phyloP scores from a whole-genome alignment of 2,329 filamentous ascomycete species.

The Xylariaceae sp. region DNA sequence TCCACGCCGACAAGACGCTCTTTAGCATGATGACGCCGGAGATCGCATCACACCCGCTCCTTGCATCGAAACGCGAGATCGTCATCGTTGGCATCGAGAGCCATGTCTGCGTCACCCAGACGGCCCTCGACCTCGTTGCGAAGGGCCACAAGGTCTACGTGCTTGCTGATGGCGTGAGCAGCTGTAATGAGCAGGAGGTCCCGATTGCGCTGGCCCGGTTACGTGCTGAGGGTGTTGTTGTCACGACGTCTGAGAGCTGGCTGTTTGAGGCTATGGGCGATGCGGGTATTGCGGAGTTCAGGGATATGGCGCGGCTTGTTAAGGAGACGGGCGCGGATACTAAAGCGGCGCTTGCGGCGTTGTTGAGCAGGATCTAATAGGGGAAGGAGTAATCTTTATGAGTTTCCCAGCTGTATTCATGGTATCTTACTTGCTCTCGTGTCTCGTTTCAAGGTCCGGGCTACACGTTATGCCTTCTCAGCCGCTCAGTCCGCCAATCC shows the following conservation, averaged over 20 bases:
- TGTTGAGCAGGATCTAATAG: slow-evolving; percentile 56
- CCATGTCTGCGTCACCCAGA: slow-evolving; percentile 94
- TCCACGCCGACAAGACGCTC: slow-evolving; percentile 73
- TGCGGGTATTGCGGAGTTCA: slow-evolving; percentile 67
- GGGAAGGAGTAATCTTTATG: background rate
- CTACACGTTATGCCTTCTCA: too few relatives aligned
- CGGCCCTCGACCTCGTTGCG: slow-evolving; percentile 66
- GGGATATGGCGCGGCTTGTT: slow-evolving; percentile 65
- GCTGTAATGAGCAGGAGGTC: slow-evolving; percentile 78
- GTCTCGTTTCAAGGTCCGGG: too few relatives aligned
- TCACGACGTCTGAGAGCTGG: slow-evolving; percentile 85
- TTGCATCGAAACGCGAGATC: slow-evolving; percentile 47
- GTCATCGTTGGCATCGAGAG: slow-evolving; percentile 87
- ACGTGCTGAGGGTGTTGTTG: slow-evolving; percentile 66
- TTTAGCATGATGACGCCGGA: slow-evolving; percentile 84
- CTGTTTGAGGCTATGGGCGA: slow-evolving; percentile 88
- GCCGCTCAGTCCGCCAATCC: too few relatives aligned
- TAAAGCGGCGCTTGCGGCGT: slow-evolving; percentile 57
- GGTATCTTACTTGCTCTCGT: background rate
- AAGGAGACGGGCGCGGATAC: slow-evolving; percentile 72
- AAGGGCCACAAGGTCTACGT: slow-evolving; percentile 79
- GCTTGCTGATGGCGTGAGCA: slow-evolving; percentile 83
- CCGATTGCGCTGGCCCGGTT: slow-evolving; percentile 71
- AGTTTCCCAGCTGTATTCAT: background rate
- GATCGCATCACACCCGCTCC: slow-evolving; percentile 37